Percentiles rank a stretch among this genome's conserved stretches.
phyloP scores from a whole-genome alignment of 345 rosid genomes.

The Anastatica hierochuntica region DNA sequence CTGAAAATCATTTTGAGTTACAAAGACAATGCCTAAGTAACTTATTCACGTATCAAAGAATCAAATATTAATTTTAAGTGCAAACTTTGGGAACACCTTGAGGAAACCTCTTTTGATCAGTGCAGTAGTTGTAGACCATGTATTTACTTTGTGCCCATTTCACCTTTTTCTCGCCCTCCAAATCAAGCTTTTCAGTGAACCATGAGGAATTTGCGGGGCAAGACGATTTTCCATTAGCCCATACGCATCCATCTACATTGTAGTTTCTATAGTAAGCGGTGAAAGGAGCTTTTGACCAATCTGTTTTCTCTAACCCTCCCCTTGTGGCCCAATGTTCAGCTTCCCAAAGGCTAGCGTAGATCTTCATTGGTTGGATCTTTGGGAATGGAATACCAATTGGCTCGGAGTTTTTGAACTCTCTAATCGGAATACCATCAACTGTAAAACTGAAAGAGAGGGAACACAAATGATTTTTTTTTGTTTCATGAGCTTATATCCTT shows the following conservation, averaged over 20 bases:
- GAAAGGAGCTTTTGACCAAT: too few relatives aligned
- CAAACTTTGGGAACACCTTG: constrained; percentile 29
- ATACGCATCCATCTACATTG: too few relatives aligned
- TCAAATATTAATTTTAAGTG: constrained; percentile 2
- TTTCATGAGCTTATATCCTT: too few relatives aligned
- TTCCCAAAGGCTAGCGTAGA: constrained; percentile 51
- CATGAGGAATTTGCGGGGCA: constrained; percentile 21
- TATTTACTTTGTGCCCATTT: constrained; percentile 51
- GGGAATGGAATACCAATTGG: constrained; percentile 43
- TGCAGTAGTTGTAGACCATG: neutral
- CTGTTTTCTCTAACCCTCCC: too few relatives aligned
- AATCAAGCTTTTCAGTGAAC: constrained; percentile 39
- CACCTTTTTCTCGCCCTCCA: constrained; percentile 29
- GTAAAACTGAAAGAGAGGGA: constrained; percentile 24
- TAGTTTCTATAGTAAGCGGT: too few relatives aligned
- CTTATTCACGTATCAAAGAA: constrained; percentile 9
- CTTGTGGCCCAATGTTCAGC: too few relatives aligned
- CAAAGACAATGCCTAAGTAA: constrained; percentile 5
- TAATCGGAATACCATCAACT: constrained; percentile 46
- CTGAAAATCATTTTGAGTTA: neutral
- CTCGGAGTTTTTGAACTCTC: constrained; percentile 50
- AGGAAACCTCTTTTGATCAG: constrained; percentile 31
- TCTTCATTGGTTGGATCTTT: constrained; percentile 50
- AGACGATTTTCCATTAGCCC: too few relatives aligned
- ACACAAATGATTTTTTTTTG: too few relatives aligned